Percentiles rank a stretch among this genome's conserved stretches.
phyloP scores from a whole-genome alignment of 495 filamentous ascomycete genomes.

The Xylaria scruposa region DNA sequence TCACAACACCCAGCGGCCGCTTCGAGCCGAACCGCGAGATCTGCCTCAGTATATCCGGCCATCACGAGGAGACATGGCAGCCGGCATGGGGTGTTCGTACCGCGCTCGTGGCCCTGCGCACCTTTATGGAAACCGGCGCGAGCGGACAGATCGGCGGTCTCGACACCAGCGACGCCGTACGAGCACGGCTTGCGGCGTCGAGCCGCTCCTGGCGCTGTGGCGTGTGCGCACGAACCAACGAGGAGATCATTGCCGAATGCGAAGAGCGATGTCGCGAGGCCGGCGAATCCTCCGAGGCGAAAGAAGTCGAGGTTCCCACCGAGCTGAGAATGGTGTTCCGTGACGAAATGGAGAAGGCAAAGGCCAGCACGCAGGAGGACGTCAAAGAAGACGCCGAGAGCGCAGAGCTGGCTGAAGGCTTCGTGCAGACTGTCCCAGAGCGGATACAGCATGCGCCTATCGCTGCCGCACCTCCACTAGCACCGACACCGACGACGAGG shows the following conservation, averaged over 20 bases:
- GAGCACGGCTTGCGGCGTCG: slow-evolving; percentile 69
- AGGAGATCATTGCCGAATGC: slow-evolving; percentile 72
- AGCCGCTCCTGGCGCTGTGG: slow-evolving; percentile 68
- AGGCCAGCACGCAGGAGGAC: slow-evolving; percentile 21
- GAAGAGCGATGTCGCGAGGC: slow-evolving; percentile 63
- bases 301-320: slow-evolving; percentile 62
- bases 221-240: slow-evolving; percentile 70
- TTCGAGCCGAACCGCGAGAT: slow-evolving; percentile 99
- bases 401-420: slow-evolving; percentile 54
- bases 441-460: slow-evolving; percentile 21
- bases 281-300: slow-evolving; percentile 41
- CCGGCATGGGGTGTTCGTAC: slow-evolving; percentile 95
- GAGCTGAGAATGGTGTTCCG: slow-evolving; percentile 65
- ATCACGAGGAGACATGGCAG: slow-evolving; percentile 98
- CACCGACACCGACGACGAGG: slow-evolving; percentile 48
- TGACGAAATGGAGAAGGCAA: slow-evolving; percentile 55
- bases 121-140: slow-evolving; percentile 77
- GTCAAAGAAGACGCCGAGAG: slow-evolving; percentile 45
- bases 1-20: slow-evolving; percentile 87
- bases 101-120: slow-evolving; percentile 71
- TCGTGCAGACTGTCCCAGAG: slow-evolving; percentile 51
- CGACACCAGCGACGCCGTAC: slow-evolving; percentile 68
- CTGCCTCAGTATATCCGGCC: slow-evolving; percentile 88
- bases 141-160: slow-evolving; percentile 87
- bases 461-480: slow-evolving; percentile 21